Evolutionary conservation across 1,139 yeast species (phyloP).

Genomic region (Kodamaea plutei): DNA sequence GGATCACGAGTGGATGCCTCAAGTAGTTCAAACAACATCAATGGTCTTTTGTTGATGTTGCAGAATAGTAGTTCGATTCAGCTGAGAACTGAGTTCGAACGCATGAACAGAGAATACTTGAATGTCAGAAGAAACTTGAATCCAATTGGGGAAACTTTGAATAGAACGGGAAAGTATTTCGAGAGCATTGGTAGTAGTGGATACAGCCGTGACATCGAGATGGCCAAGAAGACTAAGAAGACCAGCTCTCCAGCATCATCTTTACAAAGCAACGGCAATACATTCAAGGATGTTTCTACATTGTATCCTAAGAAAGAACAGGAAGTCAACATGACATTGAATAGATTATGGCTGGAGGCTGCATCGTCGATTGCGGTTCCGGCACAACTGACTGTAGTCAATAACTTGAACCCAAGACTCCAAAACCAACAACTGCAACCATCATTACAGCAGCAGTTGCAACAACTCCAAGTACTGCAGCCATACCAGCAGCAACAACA

Average conservation of each 20-base stretch:
- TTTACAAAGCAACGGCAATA: constrained; percentile 18
- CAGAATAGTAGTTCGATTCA: constrained; percentile 50
- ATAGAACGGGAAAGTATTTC: constrained; percentile 33
- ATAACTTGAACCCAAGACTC: neutral
- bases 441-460: constrained; percentile 5
- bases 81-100: constrained; percentile 69
- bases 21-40: constrained; percentile 20
- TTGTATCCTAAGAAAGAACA: constrained; percentile 29
- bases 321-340: constrained; percentile 25
- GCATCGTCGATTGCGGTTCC: constrained; percentile 9
- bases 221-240: constrained; percentile 17
- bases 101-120: constrained; percentile 68
- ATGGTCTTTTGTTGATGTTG: constrained; percentile 30
- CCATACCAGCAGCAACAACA: constrained; percentile 7
- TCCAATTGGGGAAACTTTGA: constrained; percentile 63
- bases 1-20: constrained; percentile 6
- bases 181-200: constrained; percentile 7
- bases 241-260: constrained; percentile 5
- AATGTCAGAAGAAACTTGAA: constrained; percentile 66
- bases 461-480: constrained; percentile 5
- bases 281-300: constrained; percentile 35
- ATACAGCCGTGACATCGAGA: constrained; percentile 17
- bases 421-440: constrained; percentile 2
- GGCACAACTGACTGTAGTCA: constrained; percentile 1
- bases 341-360: constrained; percentile 44